Evolutionary conservation across 805 yeast genomes (phyloP), one percentile per base, ranked within the genome.

Genomic region (Saturnispora gosingensis): DNA sequence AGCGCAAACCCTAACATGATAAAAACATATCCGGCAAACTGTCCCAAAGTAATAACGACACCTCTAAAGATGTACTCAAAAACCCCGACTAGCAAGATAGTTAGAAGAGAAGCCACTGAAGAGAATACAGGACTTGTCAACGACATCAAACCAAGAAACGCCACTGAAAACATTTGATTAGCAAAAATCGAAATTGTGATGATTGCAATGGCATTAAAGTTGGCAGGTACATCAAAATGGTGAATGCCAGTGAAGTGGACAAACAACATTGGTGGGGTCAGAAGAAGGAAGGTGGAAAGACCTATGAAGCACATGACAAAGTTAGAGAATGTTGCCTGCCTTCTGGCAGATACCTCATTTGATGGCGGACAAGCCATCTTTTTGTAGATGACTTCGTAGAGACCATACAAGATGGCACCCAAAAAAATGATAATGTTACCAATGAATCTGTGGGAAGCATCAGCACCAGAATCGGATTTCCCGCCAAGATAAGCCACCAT

Each of bases 61-160:
- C 82, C 85, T 67, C 84, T 85, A 9, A 84, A 58, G 0, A 75
- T 50, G 82, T 85, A 85, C 62, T 88, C 96, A 20, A 81, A 81
- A 1, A 85, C 48, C 0, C 96, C 95, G 43, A 88, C 93, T 49
- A 88, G 65, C 55, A 88, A 75, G 20, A 89, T 88, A 0, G 96
- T 86, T 46, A 88, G 73, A 53, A 88, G 69, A 4, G 72, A 67
- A 2, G 72, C 66, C 24, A 79, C 83, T 0, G 86, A 78, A 1
- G 93, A 84, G 43, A 88, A 70, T 2, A 88, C 95, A 0, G 96
- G 96, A 3, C 86, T 82, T 0, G 96, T 88, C 51, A 88, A 73
- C 0, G 95, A 82, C 85, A 88, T 85, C 56, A 88, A 69, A 2
- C 88, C 76, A 53, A 88, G 72, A 58, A 88, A 88, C 32, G 85